Evolutionary conservation across 345 rosid species (phyloP), one percentile per base, ranked within the genome.

Genomic region (Populus tremula): DNA sequence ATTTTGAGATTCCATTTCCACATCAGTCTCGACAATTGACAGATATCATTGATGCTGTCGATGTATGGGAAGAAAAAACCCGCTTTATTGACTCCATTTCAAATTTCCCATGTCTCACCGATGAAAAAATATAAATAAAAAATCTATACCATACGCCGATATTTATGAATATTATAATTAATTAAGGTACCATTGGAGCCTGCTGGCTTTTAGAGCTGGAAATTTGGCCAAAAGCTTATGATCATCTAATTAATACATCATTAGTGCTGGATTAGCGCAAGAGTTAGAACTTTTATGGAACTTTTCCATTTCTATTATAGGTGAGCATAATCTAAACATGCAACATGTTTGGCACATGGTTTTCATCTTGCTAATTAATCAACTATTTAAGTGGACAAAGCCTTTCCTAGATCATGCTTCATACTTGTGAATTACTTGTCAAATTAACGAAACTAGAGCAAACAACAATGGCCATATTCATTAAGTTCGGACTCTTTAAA

Each of bases 1-100:
- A 74, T 31, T 79, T 79, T 33, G 70, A 79, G 78, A 79, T 66
- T 47, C 78, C 59, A 74, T 70, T 5, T 35, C 38, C 27, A 53
- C 43, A 20, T 53, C 59, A 18, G 2, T 53, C 7, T 39, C 73
- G 79, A 80, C 75, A 39, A 74, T 70, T 80, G 78, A 47, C 6
- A 75, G 59, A 80, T 45, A 35, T 63, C 75, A 69, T 80, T 80
- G 79, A 70, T 59, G 17, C 31, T 47, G 18, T 25, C 63, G 78
- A 71, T 80, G 75, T 61, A 79, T 7, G 18, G 56, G 23, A 20
- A 39, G 53, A 23, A n/a, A 47, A 35, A 47, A 39, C 39, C 45
- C 1, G 59, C 70, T 62, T 69, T 75, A 62, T 74, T 80, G 75
- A 75, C 78, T 38, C 31, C 31, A 25, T 53, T 53, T 59, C 63